phyloP scores from a whole-genome alignment of 768 basidiomycete species.

The Naganishia vaughanmartiniae region DNA sequence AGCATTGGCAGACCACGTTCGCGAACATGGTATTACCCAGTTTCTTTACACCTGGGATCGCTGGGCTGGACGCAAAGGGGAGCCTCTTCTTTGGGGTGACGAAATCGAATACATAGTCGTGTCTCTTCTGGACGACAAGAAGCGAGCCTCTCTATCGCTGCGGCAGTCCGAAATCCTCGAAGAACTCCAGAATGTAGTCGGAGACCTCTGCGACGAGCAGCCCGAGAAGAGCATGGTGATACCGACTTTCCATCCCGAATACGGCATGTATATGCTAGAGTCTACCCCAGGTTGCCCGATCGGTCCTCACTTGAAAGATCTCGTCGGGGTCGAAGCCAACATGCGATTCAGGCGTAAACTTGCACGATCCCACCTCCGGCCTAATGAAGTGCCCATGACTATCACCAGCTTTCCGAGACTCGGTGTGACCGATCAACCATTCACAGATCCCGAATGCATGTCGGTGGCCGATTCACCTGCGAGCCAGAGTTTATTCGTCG shows the following conservation, averaged over 20 bases:
- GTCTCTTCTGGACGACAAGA: slow-evolving; percentile 70
- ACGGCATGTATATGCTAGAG: slow-evolving; percentile 97
- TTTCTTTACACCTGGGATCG: slow-evolving; percentile 90
- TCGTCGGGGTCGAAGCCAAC: slow-evolving; percentile 84
- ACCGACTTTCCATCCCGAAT: slow-evolving; percentile 95
- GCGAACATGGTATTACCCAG: slow-evolving; percentile 88
- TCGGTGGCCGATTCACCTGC: slow-evolving; percentile 76
- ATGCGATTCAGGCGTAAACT: slow-evolving; percentile 92
- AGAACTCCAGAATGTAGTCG: slow-evolving; percentile 68
- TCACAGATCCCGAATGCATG: slow-evolving; percentile 74
- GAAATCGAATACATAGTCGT: slow-evolving; percentile 99
- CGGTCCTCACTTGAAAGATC: slow-evolving; percentile 77
- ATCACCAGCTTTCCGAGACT: slow-evolving; percentile 93
- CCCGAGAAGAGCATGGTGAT: slow-evolving; percentile 61
- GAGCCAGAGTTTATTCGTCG: slow-evolving; percentile 89
- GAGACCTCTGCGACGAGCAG: slow-evolving; percentile 61
- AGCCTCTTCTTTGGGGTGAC: slow-evolving; percentile 95
- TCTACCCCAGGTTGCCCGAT: slow-evolving; percentile 95
- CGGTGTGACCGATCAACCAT: slow-evolving; percentile 71
- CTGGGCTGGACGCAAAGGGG: slow-evolving; percentile 72
- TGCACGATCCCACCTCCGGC: slow-evolving; percentile 74
- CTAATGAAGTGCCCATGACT: slow-evolving; percentile 85
- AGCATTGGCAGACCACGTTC: slow-evolving; percentile 81
- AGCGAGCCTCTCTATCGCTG: slow-evolving; percentile 84
- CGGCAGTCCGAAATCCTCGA: slow-evolving; percentile 89